Evolutionary conservation across 2,329 filamentous ascomycete species (phyloP).

Genomic region (Chaetomium sp.): DNA sequence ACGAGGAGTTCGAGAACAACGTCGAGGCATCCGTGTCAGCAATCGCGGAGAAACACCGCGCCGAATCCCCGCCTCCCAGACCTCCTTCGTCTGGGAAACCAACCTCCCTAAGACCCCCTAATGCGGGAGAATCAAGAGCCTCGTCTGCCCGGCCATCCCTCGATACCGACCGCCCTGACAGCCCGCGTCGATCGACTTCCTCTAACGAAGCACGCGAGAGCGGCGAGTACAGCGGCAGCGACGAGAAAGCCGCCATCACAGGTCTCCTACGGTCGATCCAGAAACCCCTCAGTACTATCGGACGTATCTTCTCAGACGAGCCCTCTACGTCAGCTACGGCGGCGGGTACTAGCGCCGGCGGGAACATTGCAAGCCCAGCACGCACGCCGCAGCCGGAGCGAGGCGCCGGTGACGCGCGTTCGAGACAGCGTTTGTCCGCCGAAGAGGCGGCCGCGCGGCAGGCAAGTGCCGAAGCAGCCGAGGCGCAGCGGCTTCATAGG

Average conservation of each 20-base stretch:
- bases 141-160: constrained; percentile 36
- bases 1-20: constrained; percentile 91
- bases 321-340: constrained; percentile 27
- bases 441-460: constrained; percentile 87
- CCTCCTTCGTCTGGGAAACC: constrained; percentile 43
- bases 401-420: constrained; percentile 31
- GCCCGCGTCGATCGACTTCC: constrained; percentile 47
- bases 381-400: constrained; percentile 30
- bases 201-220: constrained; percentile 46
- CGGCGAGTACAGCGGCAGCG: constrained; percentile 42
- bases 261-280: constrained; percentile 88
- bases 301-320: constrained; percentile 83
- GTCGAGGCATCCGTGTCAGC: constrained; percentile 95
- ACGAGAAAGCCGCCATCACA: constrained; percentile 75
- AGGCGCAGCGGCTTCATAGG: constrained; percentile 74
- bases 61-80: constrained; percentile 40
- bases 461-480: constrained; percentile 81
- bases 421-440: constrained; percentile 52
- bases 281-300: constrained; percentile 82
- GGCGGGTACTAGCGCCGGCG: constrained; percentile 9
- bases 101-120: constrained; percentile 18
- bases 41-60: constrained; percentile 82
- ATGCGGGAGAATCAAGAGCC: constrained; percentile 40
- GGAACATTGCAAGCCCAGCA: constrained; percentile 33
- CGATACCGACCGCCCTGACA: constrained; percentile 34